Evolutionary conservation across 2,329 filamentous ascomycete species (phyloP).

Genomic region (Botrytis pseudocinerea): DNA sequence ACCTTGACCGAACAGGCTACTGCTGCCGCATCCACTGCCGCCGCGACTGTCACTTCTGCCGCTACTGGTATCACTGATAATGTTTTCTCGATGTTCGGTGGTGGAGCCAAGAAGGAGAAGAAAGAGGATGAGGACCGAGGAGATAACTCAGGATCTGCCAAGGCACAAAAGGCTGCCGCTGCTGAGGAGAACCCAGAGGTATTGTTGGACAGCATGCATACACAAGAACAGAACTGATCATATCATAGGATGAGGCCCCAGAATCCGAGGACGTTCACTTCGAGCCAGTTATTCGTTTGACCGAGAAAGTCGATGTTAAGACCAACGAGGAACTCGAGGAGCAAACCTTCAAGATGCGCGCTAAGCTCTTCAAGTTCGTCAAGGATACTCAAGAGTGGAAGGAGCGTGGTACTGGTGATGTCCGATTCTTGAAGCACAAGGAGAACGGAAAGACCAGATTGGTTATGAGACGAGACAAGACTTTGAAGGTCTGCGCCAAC

Average conservation of each 20-base stretch:
- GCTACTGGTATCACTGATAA: slow-evolving; percentile 51
- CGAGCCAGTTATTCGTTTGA: slow-evolving; percentile 93
- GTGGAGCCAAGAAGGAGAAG: slow-evolving; percentile 95
- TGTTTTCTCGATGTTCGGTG: slow-evolving; percentile 98
- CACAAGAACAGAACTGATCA: slow-evolving; percentile 28
- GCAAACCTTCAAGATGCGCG: slow-evolving; percentile 98
- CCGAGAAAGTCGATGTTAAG: slow-evolving; percentile 94
- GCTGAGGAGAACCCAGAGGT: slow-evolving; percentile 44
- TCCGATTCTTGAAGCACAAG: slow-evolving; percentile 96
- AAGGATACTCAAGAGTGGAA: slow-evolving; percentile 94
- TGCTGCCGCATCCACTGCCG: slow-evolving; percentile 43
- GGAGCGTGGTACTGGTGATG: slow-evolving; percentile 96
- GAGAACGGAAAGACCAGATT: slow-evolving; percentile 97
- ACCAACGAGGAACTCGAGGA: slow-evolving; percentile 98
- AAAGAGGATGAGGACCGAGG: slow-evolving; percentile 81
- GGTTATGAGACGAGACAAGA: slow-evolving; percentile 99
- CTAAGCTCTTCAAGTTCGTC: slow-evolving; percentile 99
- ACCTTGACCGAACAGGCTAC: slow-evolving; percentile 41
- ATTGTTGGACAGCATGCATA: slow-evolving; percentile 21
- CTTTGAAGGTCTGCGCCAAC: slow-evolving; percentile 99
- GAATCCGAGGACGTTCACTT: slow-evolving; percentile 95
- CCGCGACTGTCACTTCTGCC: slow-evolving; percentile 45
- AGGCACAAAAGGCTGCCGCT: slow-evolving; percentile 64
- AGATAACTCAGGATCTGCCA: slow-evolving; percentile 86
- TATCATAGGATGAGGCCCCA: slow-evolving; percentile 65